Base-by-base conservation (phyloP, 2,329 filamentous ascomycete genomes). In the Talaromyces funiculosus region DNA sequence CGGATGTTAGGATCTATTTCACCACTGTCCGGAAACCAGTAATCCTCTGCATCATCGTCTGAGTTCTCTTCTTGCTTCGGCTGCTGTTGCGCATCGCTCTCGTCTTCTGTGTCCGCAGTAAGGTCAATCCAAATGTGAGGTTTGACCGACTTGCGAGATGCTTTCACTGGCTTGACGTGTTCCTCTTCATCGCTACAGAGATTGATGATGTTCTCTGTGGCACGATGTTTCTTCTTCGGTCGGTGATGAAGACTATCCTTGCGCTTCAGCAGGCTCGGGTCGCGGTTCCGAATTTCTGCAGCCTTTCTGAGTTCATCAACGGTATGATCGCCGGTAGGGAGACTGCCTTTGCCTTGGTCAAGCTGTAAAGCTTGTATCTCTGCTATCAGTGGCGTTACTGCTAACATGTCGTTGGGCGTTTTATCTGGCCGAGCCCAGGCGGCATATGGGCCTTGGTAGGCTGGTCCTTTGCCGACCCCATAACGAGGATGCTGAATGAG, bases 361-460 rank as follows among this genome's bases (percentile, higher is more conserved):
- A 77, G 67, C 43, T 77, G 75, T 2, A 65, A 67, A 10, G 65
- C 55, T 57, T 71, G 68, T 20, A 66, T 63, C 14, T 72, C 64
- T 6, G 66, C 49, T 1, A 62, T 62, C 6, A 77, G 63, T 7
- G 67, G 66, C 3, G 68, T 68, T 6, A 57, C 37, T 16, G 66
- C 33, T 3, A 75, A 38, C 16, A 64, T 42, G 24, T 70, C 64
- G 3, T 5, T 24, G 6, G 69, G 59, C 3, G 67, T 68, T 7
- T 64, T 60, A 16, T 65, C 37, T 29, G 69, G 65, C 4, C 75
- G 72, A 56, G 75, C 75, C 74, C 75, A 77, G 12, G 66, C 63
- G 14, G 75, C 75, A 68, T 70, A 77, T 33, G 77, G 76, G 0
- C 76, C 76, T 33, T 67, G 61, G 56, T 79, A 79, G 14, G 64